These are phyloP conservation scores for Starmerella roubikii DNA, from an alignment of 805 yeast genomes.

Conservation along the genomic window DNA sequence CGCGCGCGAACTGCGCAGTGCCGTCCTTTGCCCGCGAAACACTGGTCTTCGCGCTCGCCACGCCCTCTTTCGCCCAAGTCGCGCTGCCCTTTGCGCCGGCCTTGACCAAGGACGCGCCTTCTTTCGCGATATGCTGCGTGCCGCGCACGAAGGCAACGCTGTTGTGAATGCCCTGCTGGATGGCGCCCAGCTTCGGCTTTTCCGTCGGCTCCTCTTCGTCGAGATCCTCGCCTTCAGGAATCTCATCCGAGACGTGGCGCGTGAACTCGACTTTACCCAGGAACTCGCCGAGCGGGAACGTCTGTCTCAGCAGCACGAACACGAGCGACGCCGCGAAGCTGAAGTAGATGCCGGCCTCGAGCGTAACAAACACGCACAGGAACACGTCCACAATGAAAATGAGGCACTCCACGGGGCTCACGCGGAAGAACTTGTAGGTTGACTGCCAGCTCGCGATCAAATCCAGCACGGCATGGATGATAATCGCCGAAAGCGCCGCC, in stretches of 20 bases:
- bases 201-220: too few relatives aligned
- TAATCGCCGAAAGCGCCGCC: constrained; percentile 74
- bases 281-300: constrained; percentile 71
- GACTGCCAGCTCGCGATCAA: constrained; percentile 43
- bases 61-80: too few relatives aligned
- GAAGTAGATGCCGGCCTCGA: constrained; percentile 84
- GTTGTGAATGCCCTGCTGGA: too few relatives aligned
- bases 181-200: too few relatives aligned
- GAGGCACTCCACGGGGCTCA: constrained; percentile 58
- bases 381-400: constrained; percentile 62
- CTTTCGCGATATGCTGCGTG: too few relatives aligned
- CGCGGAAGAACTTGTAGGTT: constrained; percentile 49
- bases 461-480: constrained; percentile 87
- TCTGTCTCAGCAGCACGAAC: constrained; percentile 53
- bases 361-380: constrained; percentile 60
- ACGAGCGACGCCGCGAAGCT: constrained; percentile 78
- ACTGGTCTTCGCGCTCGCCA: too few relatives aligned
- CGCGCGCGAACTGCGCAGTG: too few relatives aligned
- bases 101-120: too few relatives aligned
- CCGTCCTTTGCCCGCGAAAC: too few relatives aligned
- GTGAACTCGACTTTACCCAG: constrained; percentile 65
- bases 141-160: too few relatives aligned
- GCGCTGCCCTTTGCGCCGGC: too few relatives aligned
- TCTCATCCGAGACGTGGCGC: constrained; percentile 27
- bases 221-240: too few relatives aligned